Conservation (phyloP, 768 basidiomycete species). For the Suillus bovinus region DNA sequence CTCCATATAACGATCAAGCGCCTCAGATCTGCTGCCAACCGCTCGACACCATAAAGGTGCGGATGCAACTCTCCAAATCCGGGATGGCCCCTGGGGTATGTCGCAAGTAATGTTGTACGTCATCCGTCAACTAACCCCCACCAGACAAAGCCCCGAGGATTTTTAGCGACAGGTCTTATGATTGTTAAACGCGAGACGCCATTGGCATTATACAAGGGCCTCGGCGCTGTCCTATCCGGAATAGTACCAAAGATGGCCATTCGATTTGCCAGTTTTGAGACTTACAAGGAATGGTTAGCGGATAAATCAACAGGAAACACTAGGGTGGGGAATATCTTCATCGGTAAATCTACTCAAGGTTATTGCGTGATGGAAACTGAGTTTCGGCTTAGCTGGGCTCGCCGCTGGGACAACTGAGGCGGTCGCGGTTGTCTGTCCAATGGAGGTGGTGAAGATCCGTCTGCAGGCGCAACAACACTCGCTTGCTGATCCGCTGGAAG, state of each 20-base stretch:
- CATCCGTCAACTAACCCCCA: constrained; percentile 2
- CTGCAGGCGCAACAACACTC: constrained; percentile 98
- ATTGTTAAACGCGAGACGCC: constrained; percentile 93
- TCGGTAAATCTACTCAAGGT: constrained; percentile 55
- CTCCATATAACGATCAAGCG: constrained; percentile 5
- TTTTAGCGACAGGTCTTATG: constrained; percentile 85
- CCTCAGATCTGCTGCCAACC: constrained; percentile 80
- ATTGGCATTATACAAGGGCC: constrained; percentile 94
- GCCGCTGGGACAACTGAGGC: constrained; percentile 97
- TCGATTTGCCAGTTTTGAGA: constrained; percentile 96
- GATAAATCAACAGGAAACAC: constrained; percentile 80
- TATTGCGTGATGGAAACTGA: not conserved
- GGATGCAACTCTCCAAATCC: constrained; percentile 96
- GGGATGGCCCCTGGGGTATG: constrained; percentile 80
- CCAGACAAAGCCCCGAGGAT: constrained; percentile 89
- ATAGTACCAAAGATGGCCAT: constrained; percentile 99
- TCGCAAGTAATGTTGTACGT: constrained; percentile 21
- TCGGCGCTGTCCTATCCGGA: constrained; percentile 94
- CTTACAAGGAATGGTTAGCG: constrained; percentile 84
- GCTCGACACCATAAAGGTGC: constrained; percentile 98
- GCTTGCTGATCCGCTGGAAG: constrained; percentile 91
- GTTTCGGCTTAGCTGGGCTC: constrained; percentile 68
- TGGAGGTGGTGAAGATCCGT: constrained; percentile 99
- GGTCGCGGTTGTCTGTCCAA: constrained; percentile 91
- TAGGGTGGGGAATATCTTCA: constrained; percentile 75